Conservation (phyloP, 2,329 filamentous ascomycete genomes). For the Penicillium frequentans region DNA sequence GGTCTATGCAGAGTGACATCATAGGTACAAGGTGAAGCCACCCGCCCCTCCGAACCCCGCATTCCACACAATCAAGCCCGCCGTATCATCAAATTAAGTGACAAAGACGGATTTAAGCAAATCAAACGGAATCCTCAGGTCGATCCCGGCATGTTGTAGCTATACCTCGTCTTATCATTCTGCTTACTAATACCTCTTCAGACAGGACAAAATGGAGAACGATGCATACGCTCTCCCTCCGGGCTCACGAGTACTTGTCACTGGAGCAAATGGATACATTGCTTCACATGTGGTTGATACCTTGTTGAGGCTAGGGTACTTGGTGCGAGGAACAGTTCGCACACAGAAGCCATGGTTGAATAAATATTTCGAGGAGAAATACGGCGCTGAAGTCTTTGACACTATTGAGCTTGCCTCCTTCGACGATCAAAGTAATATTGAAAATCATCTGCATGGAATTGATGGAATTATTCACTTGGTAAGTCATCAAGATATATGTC, state of each 20-base stretch:
- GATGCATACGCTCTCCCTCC: not conserved
- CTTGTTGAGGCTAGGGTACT: constrained; percentile 43
- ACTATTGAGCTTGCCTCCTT: constrained; percentile 43
- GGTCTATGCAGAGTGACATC: not conserved
- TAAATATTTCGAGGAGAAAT: constrained; percentile 30
- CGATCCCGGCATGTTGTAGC: not conserved
- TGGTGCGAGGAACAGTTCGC: constrained; percentile 50
- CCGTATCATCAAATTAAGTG: not conserved
- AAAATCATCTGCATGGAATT: constrained; percentile 42
- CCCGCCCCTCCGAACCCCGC: not conserved
- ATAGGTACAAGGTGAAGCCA: not conserved
- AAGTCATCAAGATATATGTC: not conserved
- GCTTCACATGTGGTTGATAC: constrained; percentile 44
- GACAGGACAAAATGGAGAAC: not conserved
- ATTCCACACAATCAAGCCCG: not conserved
- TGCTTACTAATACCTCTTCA: not conserved
- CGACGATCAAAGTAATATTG: constrained; percentile 36
- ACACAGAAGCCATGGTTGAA: constrained; percentile 37
- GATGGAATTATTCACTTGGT: constrained; percentile 24
- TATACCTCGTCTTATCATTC: not conserved
- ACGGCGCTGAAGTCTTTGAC: constrained; percentile 35
- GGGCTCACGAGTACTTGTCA: constrained; percentile 44
- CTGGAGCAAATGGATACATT: constrained; percentile 50
- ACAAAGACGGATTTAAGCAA: not conserved
- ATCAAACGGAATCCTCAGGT: not conserved